Conservation (phyloP, 192 early-diverging fungal species). For the Entomortierella beljakovae region DNA sequence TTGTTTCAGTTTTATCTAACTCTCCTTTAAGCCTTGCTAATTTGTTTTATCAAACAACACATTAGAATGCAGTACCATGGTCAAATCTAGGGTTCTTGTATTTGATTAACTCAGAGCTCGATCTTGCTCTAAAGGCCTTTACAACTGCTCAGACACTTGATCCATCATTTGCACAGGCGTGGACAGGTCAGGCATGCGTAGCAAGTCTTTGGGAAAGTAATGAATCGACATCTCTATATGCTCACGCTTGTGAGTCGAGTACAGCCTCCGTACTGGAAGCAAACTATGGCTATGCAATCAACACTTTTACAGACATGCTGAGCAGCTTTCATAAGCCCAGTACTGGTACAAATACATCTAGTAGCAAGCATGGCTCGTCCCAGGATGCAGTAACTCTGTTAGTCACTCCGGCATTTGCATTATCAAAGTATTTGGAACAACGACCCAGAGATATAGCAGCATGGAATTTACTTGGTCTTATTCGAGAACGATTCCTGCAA, state of each 20-base stretch:
- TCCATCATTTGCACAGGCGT: constrained; percentile 80
- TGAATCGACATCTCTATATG: constrained; percentile 74
- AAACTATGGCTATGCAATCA: constrained; percentile 72
- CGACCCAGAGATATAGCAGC: constrained; percentile 63
- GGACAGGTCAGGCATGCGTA: constrained; percentile 90
- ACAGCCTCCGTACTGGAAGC: constrained; percentile 70
- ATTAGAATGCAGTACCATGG: constrained; percentile 75
- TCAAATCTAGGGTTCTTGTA: constrained; percentile 88
- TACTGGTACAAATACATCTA: constrained; percentile 24
- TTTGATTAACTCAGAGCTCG: constrained; percentile 74
- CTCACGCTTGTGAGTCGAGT: constrained; percentile 81
- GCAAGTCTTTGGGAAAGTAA: constrained; percentile 67
- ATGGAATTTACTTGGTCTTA: constrained; percentile 78
- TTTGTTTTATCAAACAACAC: neutral
- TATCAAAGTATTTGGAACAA: constrained; percentile 76
- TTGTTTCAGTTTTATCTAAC: neutral
- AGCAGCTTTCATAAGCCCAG: constrained; percentile 21
- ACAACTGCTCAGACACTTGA: constrained; percentile 76
- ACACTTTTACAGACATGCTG: constrained; percentile 49
- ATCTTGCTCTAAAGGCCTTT: constrained; percentile 83
- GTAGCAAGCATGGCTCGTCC: constrained; percentile 6
- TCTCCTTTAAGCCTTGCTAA: neutral
- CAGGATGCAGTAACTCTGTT: constrained; percentile 36
- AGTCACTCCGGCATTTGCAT: constrained; percentile 66
- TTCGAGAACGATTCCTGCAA: constrained; percentile 80